Evolutionary conservation across 768 basidiomycete genomes (phyloP).

Genomic region (Lanmaoa rubissima): DNA sequence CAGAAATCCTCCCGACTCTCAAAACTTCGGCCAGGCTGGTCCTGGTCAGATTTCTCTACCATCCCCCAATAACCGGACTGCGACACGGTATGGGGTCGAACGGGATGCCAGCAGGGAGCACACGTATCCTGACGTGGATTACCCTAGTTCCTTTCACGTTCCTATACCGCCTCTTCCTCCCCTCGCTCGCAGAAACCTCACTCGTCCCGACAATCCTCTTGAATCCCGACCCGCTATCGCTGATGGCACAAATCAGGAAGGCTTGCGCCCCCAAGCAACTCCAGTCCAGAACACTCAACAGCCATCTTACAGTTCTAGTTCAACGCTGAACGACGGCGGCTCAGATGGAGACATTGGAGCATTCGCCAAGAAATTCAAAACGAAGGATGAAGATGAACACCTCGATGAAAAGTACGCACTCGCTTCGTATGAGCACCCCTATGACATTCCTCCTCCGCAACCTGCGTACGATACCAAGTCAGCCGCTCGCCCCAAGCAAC

Average conservation of each 20-base stretch:
- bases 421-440: constrained; percentile 59
- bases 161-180: constrained; percentile 7
- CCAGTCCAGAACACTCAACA: constrained; percentile 24
- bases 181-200: neutral
- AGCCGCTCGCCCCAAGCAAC: constrained; percentile 7
- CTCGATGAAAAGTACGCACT: constrained; percentile 44
- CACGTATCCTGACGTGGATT: constrained; percentile 3
- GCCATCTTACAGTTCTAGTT: constrained; percentile 37
- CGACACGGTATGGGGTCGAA: neutral
- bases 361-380: constrained; percentile 13
- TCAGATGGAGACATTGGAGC: constrained; percentile 21
- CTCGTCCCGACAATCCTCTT: neutral
- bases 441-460: constrained; percentile 56
- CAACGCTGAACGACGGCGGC: constrained; percentile 34
- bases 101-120: neutral
- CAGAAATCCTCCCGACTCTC: constrained; percentile 11
- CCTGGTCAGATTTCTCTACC: constrained; percentile 13
- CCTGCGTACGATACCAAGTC: constrained; percentile 36
- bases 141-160: constrained; percentile 11
- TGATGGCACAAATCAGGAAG: neutral
- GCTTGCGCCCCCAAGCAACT: constrained; percentile 12
- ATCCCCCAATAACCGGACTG: neutral
- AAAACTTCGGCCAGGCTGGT: constrained; percentile 20
- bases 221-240: neutral
- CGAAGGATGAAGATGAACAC: constrained; percentile 20